These are phyloP conservation scores for Wickerhamiella australiensis DNA, from an alignment of 805 yeast species.

Conservation along the genomic window DNA sequence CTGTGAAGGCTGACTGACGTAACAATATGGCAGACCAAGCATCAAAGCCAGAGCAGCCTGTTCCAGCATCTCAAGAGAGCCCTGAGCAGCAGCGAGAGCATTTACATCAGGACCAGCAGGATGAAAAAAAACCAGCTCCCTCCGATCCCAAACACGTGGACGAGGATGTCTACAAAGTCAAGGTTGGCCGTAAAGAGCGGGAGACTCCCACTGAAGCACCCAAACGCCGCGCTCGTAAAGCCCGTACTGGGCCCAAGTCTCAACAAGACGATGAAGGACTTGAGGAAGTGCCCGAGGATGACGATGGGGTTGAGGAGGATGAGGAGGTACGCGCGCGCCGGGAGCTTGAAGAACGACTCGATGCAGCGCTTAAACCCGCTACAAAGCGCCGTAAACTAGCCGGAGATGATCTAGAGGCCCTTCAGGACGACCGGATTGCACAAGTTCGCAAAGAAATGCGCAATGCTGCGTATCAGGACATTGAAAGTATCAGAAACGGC, in stretches of 20 bases:
- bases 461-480: constrained; percentile 44
- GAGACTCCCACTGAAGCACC: constrained; percentile 13
- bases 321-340: constrained; percentile 44
- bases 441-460: constrained; percentile 81
- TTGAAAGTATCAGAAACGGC: constrained; percentile 45
- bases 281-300: constrained; percentile 12
- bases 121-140: not conserved
- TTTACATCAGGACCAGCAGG: not conserved
- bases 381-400: constrained; percentile 53
- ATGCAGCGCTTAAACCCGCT: constrained; percentile 58
- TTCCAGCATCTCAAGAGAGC: not conserved
- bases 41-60: not conserved
- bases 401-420: constrained; percentile 87
- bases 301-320: constrained; percentile 18
- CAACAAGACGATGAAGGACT: constrained; percentile 16
- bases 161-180: constrained; percentile 31
- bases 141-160: constrained; percentile 24
- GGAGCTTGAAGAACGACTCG: constrained; percentile 69
- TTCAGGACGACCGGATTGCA: constrained; percentile 85
- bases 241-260: constrained; percentile 10
- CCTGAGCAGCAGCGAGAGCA: not conserved
- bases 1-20: not conserved
- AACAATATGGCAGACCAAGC: not conserved
- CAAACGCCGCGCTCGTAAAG: constrained; percentile 14
- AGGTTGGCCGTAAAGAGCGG: constrained; percentile 20